Conservation (phyloP, 495 filamentous ascomycete genomes). For the Podospora tetraspora region DNA sequence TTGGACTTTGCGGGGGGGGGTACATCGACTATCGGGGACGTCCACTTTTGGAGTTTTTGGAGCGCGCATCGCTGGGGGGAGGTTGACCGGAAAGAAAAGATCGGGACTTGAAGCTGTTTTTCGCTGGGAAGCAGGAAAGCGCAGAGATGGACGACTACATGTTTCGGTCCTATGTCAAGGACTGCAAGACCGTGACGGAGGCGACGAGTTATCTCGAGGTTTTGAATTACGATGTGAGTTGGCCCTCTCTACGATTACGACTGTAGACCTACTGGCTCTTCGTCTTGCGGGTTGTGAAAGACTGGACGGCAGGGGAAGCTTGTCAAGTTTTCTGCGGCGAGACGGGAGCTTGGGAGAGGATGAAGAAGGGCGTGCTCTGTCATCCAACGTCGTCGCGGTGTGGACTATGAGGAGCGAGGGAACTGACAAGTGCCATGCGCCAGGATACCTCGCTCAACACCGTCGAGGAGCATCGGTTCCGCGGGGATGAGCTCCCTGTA, state of each 20-base stretch:
- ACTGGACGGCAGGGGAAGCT: background rate
- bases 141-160: conserved; percentile 51
- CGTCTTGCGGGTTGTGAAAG: background rate
- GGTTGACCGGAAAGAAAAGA: background rate
- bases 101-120: background rate
- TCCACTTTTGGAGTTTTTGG: background rate
- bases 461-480: conserved; percentile 42
- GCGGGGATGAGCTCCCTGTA: conserved; percentile 35
- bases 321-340: background rate
- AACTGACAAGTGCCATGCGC: background rate
- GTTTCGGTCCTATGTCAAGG: conserved; percentile 39
- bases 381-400: background rate
- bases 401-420: background rate
- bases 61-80: background rate
- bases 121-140: background rate
- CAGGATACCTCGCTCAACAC: conserved; percentile 33
- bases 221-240: conserved; percentile 49
- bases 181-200: conserved; percentile 42
- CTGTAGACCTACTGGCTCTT: background rate
- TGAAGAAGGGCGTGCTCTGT: background rate
- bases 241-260: background rate
- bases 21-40: background rate
- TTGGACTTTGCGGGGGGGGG: too few relatives aligned
- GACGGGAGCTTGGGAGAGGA: background rate
- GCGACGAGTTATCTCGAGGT: conserved; percentile 50